A percentile compares a stretch with the other conserved stretches of the same genome.
Conservation (phyloP, 2,329 filamentous ascomycete genomes). For the Myriangium duriaei region DNA sequence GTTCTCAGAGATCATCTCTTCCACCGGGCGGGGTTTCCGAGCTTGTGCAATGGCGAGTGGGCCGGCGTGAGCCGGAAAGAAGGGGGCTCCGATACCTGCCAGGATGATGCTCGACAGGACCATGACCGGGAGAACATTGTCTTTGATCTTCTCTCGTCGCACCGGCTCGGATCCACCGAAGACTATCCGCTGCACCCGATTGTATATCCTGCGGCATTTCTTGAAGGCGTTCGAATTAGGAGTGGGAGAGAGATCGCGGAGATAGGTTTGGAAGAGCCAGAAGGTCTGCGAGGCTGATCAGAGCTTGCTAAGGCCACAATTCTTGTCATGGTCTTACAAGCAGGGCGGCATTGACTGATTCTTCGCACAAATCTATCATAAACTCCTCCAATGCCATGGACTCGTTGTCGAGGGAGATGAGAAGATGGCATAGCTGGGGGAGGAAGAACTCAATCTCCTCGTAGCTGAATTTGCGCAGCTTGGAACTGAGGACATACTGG, state of each 20-base stretch:
- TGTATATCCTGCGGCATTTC: constrained; percentile 72
- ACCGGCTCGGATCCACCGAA: constrained; percentile 62
- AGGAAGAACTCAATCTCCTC: constrained; percentile 90
- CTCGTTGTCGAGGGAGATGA: constrained; percentile 81
- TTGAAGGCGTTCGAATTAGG: constrained; percentile 68
- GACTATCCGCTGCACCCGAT: constrained; percentile 78
- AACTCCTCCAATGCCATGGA: constrained; percentile 87
- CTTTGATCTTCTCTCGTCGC: constrained; percentile 62
- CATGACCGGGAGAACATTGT: constrained; percentile 69
- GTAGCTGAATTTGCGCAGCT: constrained; percentile 79
- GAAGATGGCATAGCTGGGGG: constrained; percentile 71
- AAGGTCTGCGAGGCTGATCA: constrained; percentile 50
- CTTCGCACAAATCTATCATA: constrained; percentile 71
- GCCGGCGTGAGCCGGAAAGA: constrained; percentile 65
- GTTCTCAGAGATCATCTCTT: constrained; percentile 50
- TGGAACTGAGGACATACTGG: constrained; percentile 78
- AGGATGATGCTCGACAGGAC: constrained; percentile 71
- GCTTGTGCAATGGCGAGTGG: constrained; percentile 73
- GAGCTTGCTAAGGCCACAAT: not conserved
- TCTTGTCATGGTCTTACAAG: constrained; percentile 48
- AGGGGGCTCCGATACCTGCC: constrained; percentile 61
- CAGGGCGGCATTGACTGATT: constrained; percentile 72
- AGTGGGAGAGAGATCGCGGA: constrained; percentile 65
- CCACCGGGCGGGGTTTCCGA: constrained; percentile 54
- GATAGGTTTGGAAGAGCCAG: constrained; percentile 81